Conservation (phyloP, 2,329 filamentous ascomycete species). For the Teratosphaeria gauchensis region DNA sequence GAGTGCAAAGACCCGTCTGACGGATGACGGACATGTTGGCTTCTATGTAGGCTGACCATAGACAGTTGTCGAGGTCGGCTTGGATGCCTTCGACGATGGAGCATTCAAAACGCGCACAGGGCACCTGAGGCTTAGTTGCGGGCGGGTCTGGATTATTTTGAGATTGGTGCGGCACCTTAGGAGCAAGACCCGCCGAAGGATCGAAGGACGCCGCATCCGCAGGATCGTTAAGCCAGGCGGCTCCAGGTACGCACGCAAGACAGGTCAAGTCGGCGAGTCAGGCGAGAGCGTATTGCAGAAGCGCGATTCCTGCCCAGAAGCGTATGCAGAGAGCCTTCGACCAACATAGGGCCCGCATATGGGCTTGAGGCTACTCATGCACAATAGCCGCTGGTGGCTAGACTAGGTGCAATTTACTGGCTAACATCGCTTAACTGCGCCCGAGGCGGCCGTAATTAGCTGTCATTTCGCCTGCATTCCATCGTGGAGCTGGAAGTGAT, state of each 20-base stretch:
- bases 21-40: constrained; percentile 20
- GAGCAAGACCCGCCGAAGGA: constrained; percentile 6
- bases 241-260: not conserved
- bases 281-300: not conserved
- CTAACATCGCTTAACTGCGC: not conserved
- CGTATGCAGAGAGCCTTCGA: not conserved
- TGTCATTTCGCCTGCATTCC: not conserved
- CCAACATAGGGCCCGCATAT: not conserved
- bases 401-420: not conserved
- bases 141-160: constrained; percentile 18
- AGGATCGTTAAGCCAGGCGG: constrained; percentile 9
- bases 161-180: constrained; percentile 10
- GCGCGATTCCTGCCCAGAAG: not conserved
- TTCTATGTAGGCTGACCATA: constrained; percentile 21
- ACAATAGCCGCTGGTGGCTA: constrained; percentile 1
- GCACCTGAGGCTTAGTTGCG: constrained; percentile 14
- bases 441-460: not conserved
- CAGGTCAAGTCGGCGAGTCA: not conserved
- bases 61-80: constrained; percentile 9
- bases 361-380: not conserved
- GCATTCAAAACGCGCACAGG: constrained; percentile 11
- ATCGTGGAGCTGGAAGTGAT: not conserved
- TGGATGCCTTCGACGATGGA: constrained; percentile 10
- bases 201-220: constrained; percentile 7
- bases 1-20: constrained; percentile 10